phyloP scores from a whole-genome alignment of 352 stramenopile species.

The Pythium phragmiticola region DNA sequence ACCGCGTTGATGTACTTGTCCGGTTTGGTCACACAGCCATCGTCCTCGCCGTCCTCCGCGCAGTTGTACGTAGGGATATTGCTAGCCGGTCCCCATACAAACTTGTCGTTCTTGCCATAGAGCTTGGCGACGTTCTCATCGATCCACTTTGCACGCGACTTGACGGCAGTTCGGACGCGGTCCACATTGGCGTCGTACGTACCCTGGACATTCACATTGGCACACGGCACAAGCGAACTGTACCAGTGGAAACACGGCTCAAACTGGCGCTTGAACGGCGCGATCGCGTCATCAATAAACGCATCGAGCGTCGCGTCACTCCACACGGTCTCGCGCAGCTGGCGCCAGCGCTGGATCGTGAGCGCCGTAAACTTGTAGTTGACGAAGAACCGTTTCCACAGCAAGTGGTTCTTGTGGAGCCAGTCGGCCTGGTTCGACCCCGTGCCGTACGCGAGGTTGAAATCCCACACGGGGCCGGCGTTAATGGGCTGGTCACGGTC shows the following conservation, averaged over 20 bases:
- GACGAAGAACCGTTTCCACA: constrained; percentile 75
- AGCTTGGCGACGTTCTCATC: constrained; percentile 61
- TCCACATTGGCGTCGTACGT: constrained; percentile 46
- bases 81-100: constrained; percentile 50
- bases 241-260: constrained; percentile 56
- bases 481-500: constrained; percentile 74
- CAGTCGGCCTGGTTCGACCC: constrained; percentile 58
- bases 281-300: constrained; percentile 48
- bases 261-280: constrained; percentile 51
- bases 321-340: constrained; percentile 48
- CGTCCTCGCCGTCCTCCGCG: constrained; percentile 53
- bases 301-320: constrained; percentile 44
- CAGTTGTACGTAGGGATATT: constrained; percentile 69
- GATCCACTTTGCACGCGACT: constrained; percentile 61
- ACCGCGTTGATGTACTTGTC: constrained; percentile 67
- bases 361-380: constrained; percentile 70
- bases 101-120: constrained; percentile 52
- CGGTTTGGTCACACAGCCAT: constrained; percentile 52
- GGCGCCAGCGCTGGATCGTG: constrained; percentile 71
- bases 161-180: constrained; percentile 43
- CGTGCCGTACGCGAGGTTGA: constrained; percentile 80
- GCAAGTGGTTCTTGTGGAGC: constrained; percentile 64
- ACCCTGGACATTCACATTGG: constrained; percentile 45
- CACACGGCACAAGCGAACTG: constrained; percentile 48
- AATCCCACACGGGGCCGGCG: constrained; percentile 76